Evolutionary conservation across 2,329 filamentous ascomycete genomes (phyloP).

Genomic region (Phaeosphaeria sp.): DNA sequence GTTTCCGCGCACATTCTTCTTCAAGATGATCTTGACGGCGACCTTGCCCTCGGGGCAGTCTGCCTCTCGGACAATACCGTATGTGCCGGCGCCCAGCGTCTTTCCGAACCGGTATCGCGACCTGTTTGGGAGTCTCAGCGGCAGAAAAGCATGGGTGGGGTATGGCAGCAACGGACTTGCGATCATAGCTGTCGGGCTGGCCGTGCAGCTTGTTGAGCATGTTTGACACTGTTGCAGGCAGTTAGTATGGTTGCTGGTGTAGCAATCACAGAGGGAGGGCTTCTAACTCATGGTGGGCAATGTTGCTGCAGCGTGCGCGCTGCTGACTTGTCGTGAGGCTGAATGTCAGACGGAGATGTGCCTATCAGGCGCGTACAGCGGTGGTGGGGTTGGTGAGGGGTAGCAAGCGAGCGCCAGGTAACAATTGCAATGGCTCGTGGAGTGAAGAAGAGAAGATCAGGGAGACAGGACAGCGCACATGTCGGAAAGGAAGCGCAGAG

Average conservation of each 20-base stretch:
- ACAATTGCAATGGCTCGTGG: slow-evolving; percentile 18
- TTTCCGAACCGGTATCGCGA: slow-evolving; percentile 89
- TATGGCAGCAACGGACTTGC: slow-evolving; percentile 71
- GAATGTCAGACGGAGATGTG: slow-evolving; percentile 34
- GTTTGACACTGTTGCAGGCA: slow-evolving; percentile 67
- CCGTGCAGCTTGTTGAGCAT: slow-evolving; percentile 97
- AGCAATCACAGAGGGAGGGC: slow-evolving; percentile 13
- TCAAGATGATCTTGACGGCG: slow-evolving; percentile 97
- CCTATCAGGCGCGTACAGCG: slow-evolving; percentile 37
- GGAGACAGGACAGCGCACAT: slow-evolving; percentile 14
- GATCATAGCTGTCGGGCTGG: slow-evolving; percentile 98
- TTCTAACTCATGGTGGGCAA: slow-evolving; percentile 45
- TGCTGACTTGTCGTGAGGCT: slow-evolving; percentile 40
- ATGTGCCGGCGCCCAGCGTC: slow-evolving; percentile 94
- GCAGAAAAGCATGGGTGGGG: slow-evolving; percentile 22
- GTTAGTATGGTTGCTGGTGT: slow-evolving; percentile 18
- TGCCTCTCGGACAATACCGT: slow-evolving; percentile 96
- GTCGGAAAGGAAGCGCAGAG: slow-evolving; percentile 9
- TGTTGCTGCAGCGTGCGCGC: slow-evolving; percentile 30
- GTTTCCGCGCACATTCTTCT: slow-evolving; percentile 98
- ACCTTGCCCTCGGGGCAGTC: slow-evolving; percentile 85
- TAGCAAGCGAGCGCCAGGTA: slow-evolving; percentile 27
- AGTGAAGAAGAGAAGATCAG: slow-evolving; percentile 8
- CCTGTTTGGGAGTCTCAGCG: slow-evolving; percentile 57
- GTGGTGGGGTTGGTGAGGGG: slow-evolving; percentile 40